Evolutionary conservation across 306 rosid genomes (phyloP).

Genomic region (Geum urbanum): DNA sequence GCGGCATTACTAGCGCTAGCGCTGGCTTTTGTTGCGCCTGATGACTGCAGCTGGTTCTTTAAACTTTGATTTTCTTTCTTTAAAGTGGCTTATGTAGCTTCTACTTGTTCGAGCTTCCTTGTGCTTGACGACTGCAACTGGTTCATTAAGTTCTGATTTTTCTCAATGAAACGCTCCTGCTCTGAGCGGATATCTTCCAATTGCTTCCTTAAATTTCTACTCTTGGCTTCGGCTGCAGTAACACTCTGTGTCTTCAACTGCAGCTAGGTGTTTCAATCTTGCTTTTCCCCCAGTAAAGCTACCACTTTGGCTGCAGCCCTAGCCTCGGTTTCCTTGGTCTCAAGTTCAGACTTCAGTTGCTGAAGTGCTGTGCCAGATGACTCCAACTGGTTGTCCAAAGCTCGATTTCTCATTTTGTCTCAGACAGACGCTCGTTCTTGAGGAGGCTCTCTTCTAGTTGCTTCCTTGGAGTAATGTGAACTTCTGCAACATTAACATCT

Average conservation of each 20-base stretch:
- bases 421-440: slow-evolving; percentile 69
- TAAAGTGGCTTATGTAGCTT: neutral
- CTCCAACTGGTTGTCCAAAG: neutral
- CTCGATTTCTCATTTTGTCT: slow-evolving; percentile 58
- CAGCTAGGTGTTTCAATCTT: neutral
- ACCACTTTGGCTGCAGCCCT: neutral
- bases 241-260: neutral
- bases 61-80: neutral
- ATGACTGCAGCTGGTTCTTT: neutral
- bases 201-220: slow-evolving; percentile 33
- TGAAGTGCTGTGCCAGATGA: neutral
- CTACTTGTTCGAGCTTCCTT: neutral
- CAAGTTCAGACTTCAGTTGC: neutral
- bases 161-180: slow-evolving; percentile 75
- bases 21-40: neutral
- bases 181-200: slow-evolving; percentile 75
- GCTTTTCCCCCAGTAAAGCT: neutral
- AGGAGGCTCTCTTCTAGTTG: slow-evolving; percentile 83
- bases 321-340: neutral
- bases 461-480: neutral
- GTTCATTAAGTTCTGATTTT: slow-evolving; percentile 60
- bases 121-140: slow-evolving; percentile 38
- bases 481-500: neutral
- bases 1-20: neutral
- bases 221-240: neutral